Evolutionary conservation across 345 rosid genomes (phyloP), one percentile per base, ranked within the genome.

Genomic region (Linum trigynum): DNA sequence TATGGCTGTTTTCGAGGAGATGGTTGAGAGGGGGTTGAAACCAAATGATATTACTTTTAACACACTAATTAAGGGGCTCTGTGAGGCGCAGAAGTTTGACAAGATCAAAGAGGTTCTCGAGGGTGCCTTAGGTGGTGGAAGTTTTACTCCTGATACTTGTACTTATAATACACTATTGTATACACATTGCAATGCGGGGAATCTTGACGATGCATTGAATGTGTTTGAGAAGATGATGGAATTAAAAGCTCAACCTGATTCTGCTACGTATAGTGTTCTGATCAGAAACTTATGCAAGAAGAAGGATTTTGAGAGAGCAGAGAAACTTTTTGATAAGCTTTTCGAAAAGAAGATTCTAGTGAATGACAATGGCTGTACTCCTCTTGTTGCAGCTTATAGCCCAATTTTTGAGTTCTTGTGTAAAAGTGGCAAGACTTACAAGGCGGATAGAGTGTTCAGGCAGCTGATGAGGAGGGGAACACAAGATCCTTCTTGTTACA

Each of bases 401-500:
- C 80, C 91, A 23, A 80, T 91, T 57, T 86, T 86, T 60, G 83
- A 85, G 66, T 80, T 81, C 71, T 73, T 91, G 67, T 91, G 97
- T 65, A 72, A 71, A 75, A 86, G 65, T 58, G 94, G 96, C 66
- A 82, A 85, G 75, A 81, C 91, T 35, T 62, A 57, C 65, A 86
- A 80, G 74, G 96, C 96, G 10, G 96, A 88, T 67, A 76, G 62
- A 60, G 81, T 79, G 41, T 86, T 86, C 68, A 81, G 96, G 82
- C 94, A 91, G 81, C 83, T 91, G 32, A 81, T 88, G 87, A 88
- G 79, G 74, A 80, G 85, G 71, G 97, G 97, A 71, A 79, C 60
- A 12, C 97, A 85, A 73, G 94, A 91, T 80, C 96, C 94, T 65
- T 60, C 77, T 63, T 80, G 86, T 61, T 88, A 77, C 74, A 74